A percentile compares a stretch with the other conserved stretches of the same genome.
These are phyloP conservation scores for Paecilomyces formosus DNA, from an alignment of 2,329 filamentous ascomycete genomes.

Conservation along the genomic window DNA sequence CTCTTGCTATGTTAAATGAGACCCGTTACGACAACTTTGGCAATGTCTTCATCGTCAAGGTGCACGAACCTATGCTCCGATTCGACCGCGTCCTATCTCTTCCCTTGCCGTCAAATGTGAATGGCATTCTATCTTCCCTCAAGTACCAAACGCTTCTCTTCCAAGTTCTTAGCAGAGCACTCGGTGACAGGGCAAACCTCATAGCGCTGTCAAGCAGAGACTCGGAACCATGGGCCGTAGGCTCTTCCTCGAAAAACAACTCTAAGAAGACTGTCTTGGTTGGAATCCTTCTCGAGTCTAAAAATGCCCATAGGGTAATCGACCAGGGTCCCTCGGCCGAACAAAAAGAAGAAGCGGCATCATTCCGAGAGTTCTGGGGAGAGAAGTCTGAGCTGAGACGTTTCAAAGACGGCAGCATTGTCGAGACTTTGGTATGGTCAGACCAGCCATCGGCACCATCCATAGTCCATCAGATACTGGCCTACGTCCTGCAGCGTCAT, in stretches of 20 bases:
- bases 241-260: constrained; percentile 24
- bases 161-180: constrained; percentile 58
- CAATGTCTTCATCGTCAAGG: constrained; percentile 66
- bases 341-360: constrained; percentile 70
- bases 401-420: constrained; percentile 90
- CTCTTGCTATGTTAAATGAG: constrained; percentile 68
- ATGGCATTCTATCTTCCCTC: constrained; percentile 20
- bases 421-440: constrained; percentile 85
- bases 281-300: constrained; percentile 64
- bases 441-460: constrained; percentile 52
- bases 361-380: constrained; percentile 90
- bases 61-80: constrained; percentile 43
- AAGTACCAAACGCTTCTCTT: constrained; percentile 44
- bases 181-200: constrained; percentile 66
- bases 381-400: constrained; percentile 85
- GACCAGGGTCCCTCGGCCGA: constrained; percentile 86
- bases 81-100: constrained; percentile 48
- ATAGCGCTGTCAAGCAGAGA: constrained; percentile 51
- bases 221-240: constrained; percentile 41
- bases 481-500: constrained; percentile 63
- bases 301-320: constrained; percentile 65
- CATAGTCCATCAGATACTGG: constrained; percentile 72
- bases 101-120: constrained; percentile 15
- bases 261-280: constrained; percentile 45
- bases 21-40: constrained; percentile 72